phyloP scores from a whole-genome alignment of 2,329 filamentous ascomycete species.

The Colletotrichum eleusines region DNA sequence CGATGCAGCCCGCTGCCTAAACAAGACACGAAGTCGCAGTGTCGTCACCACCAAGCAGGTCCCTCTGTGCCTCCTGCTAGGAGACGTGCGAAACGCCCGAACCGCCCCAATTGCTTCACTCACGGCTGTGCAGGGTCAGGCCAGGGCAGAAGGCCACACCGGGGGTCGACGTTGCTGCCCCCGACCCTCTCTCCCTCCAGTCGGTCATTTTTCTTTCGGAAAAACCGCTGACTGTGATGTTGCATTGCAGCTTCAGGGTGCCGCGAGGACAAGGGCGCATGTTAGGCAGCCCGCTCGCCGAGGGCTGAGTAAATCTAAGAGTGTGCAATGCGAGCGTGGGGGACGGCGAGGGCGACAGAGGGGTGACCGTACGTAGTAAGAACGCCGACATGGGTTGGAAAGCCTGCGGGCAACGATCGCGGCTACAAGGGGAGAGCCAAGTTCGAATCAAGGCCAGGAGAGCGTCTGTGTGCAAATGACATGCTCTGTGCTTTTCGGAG shows the following conservation, averaged over 20 bases:
- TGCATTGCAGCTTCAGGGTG: slow-evolving; percentile 27
- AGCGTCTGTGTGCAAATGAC: slow-evolving; percentile 34
- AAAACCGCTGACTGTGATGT: slow-evolving; percentile 24
- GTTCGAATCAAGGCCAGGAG: slow-evolving; percentile 27
- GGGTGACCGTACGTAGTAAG: slow-evolving; percentile 15
- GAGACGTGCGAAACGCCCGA: slow-evolving; percentile 2
- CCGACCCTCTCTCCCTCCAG: slow-evolving; percentile 18
- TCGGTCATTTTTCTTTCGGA: slow-evolving; percentile 38
- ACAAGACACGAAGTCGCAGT: slow-evolving; percentile 25
- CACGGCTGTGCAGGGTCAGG: slow-evolving; percentile 12
- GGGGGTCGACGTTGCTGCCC: slow-evolving; percentile 11
- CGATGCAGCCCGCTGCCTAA: slow-evolving; percentile 15
- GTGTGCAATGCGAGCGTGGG: slow-evolving; percentile 29
- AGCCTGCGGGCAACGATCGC: slow-evolving; percentile 30
- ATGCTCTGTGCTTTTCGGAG: slow-evolving; percentile 32
- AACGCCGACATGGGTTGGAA: slow-evolving; percentile 7
- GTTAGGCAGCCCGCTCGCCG: slow-evolving; percentile 9
- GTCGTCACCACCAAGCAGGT: slow-evolving; percentile 8
- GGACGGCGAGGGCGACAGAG: slow-evolving; percentile 17
- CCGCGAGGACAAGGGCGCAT: slow-evolving; percentile 4
- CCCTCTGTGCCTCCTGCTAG: slow-evolving; percentile 5
- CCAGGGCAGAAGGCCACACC: slow-evolving; percentile 7
- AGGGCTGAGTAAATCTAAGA: not conserved
- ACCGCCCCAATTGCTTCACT: slow-evolving; percentile 20
- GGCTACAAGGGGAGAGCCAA: slow-evolving; percentile 23